Percentiles rank a stretch among this genome's conserved stretches.
Conservation (phyloP, 495 filamentous ascomycete species). For the Oidiodendron maius region DNA sequence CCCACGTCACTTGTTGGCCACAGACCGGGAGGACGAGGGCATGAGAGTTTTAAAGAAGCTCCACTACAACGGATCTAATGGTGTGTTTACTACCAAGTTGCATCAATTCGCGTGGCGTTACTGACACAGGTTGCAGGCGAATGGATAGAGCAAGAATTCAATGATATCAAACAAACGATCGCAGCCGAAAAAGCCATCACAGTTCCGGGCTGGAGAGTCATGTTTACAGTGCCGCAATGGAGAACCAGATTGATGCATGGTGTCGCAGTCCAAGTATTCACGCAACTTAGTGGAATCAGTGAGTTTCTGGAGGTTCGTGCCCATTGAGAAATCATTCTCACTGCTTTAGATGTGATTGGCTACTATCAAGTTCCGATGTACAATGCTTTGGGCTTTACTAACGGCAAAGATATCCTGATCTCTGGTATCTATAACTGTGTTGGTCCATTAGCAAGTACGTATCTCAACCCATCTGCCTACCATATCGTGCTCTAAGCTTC, state of each 20-base stretch:
- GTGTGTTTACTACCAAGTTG: too few species aligned
- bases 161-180: conserved; percentile 59
- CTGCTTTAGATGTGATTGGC: conserved; percentile 50
- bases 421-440: conserved; percentile 54
- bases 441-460: conserved; percentile 32
- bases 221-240: conserved; percentile 47
- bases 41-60: conserved; percentile 61
- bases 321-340: conserved; percentile 43
- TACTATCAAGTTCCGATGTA: conserved; percentile 59
- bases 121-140: too few species aligned
- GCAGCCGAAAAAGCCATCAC: conserved; percentile 49
- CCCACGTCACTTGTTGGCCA: conserved; percentile 65
- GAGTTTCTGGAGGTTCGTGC: conserved; percentile 60
- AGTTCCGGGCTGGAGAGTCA: conserved; percentile 49
- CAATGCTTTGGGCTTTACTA: conserved; percentile 48
- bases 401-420: conserved; percentile 43
- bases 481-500: too few species aligned
- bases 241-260: conserved; percentile 57
- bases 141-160: conserved; percentile 48
- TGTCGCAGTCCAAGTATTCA: conserved; percentile 67
- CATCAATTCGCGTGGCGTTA: too few species aligned
- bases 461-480: too few species aligned
- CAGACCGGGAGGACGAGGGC: conserved; percentile 61
- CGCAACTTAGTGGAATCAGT: conserved; percentile 76
- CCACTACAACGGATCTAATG: conserved; percentile 33